These are phyloP conservation scores for Asterophora parasitica DNA, from an alignment of 768 basidiomycete genomes.

Conservation along the genomic window DNA sequence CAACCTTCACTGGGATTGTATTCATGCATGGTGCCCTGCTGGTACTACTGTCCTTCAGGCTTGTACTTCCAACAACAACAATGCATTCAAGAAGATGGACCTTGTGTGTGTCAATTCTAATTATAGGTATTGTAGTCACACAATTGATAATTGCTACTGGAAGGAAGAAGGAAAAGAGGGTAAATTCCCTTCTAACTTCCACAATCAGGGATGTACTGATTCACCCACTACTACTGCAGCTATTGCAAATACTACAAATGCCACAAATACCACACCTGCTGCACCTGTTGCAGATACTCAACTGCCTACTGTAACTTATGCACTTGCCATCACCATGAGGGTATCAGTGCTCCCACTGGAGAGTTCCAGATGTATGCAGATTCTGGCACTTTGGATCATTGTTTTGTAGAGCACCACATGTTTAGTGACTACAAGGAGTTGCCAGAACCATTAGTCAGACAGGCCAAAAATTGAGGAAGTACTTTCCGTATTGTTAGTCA, in stretches of 20 bases:
- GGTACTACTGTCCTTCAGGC: too few relatives aligned
- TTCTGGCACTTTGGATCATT: not conserved
- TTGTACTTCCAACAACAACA: not conserved
- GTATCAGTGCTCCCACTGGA: too few relatives aligned
- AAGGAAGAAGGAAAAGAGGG: not conserved
- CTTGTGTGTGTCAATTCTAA: not conserved
- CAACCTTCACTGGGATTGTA: too few relatives aligned
- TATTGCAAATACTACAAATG: not conserved
- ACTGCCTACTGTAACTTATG: not conserved
- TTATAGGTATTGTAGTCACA: not conserved
- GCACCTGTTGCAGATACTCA: not conserved
- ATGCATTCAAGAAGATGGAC: not conserved
- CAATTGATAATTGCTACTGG: slow-evolving; percentile 9
- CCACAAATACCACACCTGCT: too few relatives aligned
- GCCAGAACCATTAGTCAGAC: not conserved
- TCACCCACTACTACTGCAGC: too few relatives aligned
- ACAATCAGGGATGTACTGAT: too few relatives aligned
- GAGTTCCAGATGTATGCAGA: not conserved
- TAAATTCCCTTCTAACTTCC: not conserved
- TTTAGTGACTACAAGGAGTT: too few relatives aligned
- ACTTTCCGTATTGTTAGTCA: not conserved
- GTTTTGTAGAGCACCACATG: not conserved
- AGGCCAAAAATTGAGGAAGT: not conserved
- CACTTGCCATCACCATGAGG: not conserved
- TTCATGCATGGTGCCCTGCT: too few relatives aligned